Evolutionary conservation across 345 rosid genomes (phyloP), one percentile per base, ranked within the genome.

Genomic region (Noccaea caerulescens): DNA sequence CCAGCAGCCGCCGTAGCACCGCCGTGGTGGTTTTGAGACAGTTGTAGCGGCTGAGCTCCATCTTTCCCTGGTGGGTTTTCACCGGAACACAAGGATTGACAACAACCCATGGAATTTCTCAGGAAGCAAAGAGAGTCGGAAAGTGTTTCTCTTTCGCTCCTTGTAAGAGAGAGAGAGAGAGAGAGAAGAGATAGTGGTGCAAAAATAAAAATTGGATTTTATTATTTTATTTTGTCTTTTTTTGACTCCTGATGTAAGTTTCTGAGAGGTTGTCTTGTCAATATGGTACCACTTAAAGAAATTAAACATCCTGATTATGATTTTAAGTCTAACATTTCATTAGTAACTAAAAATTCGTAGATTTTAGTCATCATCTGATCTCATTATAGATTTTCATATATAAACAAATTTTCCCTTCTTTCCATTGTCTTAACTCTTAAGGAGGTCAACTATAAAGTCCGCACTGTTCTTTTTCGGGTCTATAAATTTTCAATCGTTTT

Each of bases 101-200:
- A 88, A 72, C 97, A 91, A 72, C 97, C 97, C 97, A 91, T 88
- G 37, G 33, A n/a, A 4, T 20, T 56, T 34, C 54, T 77, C 41
- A 53, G 41, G 25, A 3, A 72, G 62, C 34, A 3, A 76, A 71
- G 68, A 37, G 63, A 43, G 71, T 66, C 56, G 59, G 74, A 59
- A 72, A 72, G 81, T 72, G 77, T 72, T 61, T 61, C 70, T 72
- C 70, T 72, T 72, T 67, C 20, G 65, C 49, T 77, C 37, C 57
- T 66, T 44, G 77, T 61, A 63, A 64, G 61, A 60, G 66, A 67
- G 76, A 60, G 64, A 53, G 56, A 61, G 69, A 45, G 58, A 52
- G 58, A 62, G 78, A 66, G 54, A 38, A 32, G 69, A 54, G 69
- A 54, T 52, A 39, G 66, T 60, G 56, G 63, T 67, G 61, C 70